phyloP scores from a whole-genome alignment of 495 filamentous ascomycete species.

The Cetradonia linearis region DNA sequence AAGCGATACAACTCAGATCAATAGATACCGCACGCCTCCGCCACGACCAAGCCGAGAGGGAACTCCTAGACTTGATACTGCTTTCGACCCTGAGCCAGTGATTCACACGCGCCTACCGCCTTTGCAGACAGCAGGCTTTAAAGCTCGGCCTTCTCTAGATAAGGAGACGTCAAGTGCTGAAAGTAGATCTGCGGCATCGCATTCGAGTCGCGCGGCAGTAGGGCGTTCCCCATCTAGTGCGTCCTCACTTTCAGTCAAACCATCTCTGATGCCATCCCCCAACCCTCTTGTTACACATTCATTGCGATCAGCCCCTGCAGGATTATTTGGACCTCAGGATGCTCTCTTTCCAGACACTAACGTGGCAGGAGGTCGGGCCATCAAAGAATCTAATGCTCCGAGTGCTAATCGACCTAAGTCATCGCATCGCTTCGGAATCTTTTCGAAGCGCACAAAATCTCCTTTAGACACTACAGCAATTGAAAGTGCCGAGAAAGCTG shows the following conservation, averaged over 20 bases:
- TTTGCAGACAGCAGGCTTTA: slow-evolving; percentile 35
- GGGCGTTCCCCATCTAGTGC: slow-evolving; percentile 32
- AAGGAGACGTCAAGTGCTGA: slow-evolving; percentile 20
- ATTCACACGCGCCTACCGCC: slow-evolving; percentile 66
- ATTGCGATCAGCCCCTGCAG: slow-evolving; percentile 20
- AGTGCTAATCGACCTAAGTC: slow-evolving; percentile 34
- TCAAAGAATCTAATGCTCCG: slow-evolving; percentile 24
- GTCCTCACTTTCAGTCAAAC: slow-evolving; percentile 31
- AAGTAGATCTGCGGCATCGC: slow-evolving; percentile 11
- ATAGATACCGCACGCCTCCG: slow-evolving; percentile 34
- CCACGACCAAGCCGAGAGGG: slow-evolving; percentile 72
- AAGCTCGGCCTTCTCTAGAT: slow-evolving; percentile 35
- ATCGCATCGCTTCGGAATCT: slow-evolving; percentile 58
- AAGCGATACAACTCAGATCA: slow-evolving; percentile 3
- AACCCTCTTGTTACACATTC: slow-evolving; percentile 35
- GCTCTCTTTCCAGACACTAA: slow-evolving; percentile 24
- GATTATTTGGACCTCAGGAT: slow-evolving; percentile 3
- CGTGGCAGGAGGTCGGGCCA: slow-evolving; percentile 28
- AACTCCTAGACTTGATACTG: slow-evolving; percentile 53
- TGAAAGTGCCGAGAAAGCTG: slow-evolving; percentile 45
- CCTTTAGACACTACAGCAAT: slow-evolving; percentile 40
- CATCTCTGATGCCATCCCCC: slow-evolving; percentile 34
- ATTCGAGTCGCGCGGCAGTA: slow-evolving; percentile 24
- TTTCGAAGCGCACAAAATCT: slow-evolving; percentile 61
- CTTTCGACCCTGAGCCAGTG: slow-evolving; percentile 52